Evolutionary conservation across 148 eudicot genomes (phyloP), one percentile per base, ranked within the genome.

Genomic region (Rhododendron mucronatum): DNA sequence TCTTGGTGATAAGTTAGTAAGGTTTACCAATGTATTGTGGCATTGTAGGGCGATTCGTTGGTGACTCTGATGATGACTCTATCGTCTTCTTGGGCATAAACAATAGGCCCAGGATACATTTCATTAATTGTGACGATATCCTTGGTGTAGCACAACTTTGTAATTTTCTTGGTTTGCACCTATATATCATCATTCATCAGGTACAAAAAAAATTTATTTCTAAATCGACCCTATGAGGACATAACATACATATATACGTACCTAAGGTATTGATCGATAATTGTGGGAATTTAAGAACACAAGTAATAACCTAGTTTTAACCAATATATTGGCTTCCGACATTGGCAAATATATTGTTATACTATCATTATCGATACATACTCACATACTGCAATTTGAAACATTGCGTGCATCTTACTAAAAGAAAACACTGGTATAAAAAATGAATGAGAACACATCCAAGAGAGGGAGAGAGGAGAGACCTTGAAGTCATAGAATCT

Each of bases 1-100:
- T 57, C 71, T 23, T 63, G 12, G 37, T 71, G 76, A 71, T 71
- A 71, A 71, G 4, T 75, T 7, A 7, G 37, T 75, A 75, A 39
- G 79, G 41, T 23, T 86, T 91, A 93, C 95, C 95, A 93, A 85
- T 93, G 95, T 76, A 93, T 92, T 61, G 95, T 93, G 87, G 90
- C 83, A 76, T 93, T 93, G 84, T 93, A 83, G 16, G 95, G 95
- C 13, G 93, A 61, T 51, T 92, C 89, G 85, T 93, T 93, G 82
- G 88, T 91, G 69, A 93, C 89, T 55, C 81, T 88, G 85, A 93
- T 67, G 5, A 81, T 90, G 20, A 93, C 89, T 75, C 84, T 69
- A 74, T 91, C 95, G 28, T 91, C 95, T 83, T 93, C 95, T 79
- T 84, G 92, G 69, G 94, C 95, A 81, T 91, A 91, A 61, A 93